Conservation (phyloP, 2,329 filamentous ascomycete species). For the Venturia oleaginea region DNA sequence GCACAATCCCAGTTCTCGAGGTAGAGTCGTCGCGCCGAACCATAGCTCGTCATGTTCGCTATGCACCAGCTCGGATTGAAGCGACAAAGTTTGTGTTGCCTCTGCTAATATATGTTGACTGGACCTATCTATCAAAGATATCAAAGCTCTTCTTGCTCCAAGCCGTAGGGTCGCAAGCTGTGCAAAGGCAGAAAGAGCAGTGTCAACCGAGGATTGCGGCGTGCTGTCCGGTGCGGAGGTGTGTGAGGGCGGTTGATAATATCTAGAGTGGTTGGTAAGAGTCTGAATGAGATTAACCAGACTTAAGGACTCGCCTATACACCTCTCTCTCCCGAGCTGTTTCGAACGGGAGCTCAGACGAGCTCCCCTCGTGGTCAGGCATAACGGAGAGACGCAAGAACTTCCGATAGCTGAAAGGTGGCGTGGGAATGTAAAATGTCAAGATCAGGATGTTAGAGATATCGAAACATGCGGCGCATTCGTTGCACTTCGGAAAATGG, state of each 20-base stretch:
- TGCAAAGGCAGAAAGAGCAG: slow-evolving; percentile 23
- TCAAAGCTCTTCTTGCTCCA: not conserved
- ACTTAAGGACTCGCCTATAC: not conserved
- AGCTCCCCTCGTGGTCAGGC: not conserved
- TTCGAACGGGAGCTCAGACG: not conserved
- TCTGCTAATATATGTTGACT: not conserved
- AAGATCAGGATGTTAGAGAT: not conserved
- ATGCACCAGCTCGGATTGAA: slow-evolving; percentile 10
- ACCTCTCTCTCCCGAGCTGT: not conserved
- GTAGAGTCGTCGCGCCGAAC: slow-evolving; percentile 16
- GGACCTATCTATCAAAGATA: not conserved
- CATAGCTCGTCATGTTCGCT: slow-evolving; percentile 14
- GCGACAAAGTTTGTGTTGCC: not conserved
- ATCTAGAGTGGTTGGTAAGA: not conserved
- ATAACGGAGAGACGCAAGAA: not conserved
- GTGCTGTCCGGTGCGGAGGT: slow-evolving; percentile 13
- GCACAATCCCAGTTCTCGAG: slow-evolving; percentile 25
- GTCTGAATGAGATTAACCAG: not conserved
- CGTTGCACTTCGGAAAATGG: not conserved
- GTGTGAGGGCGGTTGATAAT: not conserved
- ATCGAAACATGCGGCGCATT: not conserved
- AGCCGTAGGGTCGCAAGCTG: not conserved
- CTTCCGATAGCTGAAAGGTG: not conserved
- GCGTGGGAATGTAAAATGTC: not conserved
- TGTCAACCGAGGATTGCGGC: slow-evolving; percentile 21